Conservation (phyloP, 1,284 basidiomycete species). For the Pseudozyma tsukubaensis region DNA sequence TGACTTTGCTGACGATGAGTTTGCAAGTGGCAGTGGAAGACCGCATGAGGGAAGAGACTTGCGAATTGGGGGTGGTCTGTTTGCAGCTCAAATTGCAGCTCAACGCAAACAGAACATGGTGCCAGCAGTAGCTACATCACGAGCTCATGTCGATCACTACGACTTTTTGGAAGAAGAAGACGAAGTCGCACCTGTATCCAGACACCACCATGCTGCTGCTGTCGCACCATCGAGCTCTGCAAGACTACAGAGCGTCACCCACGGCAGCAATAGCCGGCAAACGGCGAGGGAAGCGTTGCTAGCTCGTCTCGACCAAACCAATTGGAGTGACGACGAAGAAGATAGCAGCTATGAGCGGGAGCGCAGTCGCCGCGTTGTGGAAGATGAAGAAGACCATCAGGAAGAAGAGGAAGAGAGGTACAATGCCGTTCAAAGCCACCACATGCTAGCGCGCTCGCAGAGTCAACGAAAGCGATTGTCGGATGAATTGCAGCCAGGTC, state of each 20-base stretch:
- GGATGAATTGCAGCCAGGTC: conserved; percentile 28
- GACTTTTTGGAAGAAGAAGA: not conserved
- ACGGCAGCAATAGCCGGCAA: conserved; percentile 1
- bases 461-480: conserved; percentile 23
- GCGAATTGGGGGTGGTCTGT: conserved; percentile 26
- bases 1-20: conserved; percentile 17
- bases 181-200: conserved; percentile 1
- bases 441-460: conserved; percentile 9
- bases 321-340: conserved; percentile 54
- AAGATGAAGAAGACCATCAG: conserved; percentile 15
- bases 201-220: not conserved
- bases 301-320: conserved; percentile 44
- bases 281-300: conserved; percentile 34
- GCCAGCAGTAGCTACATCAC: not conserved
- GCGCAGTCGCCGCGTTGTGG: conserved; percentile 8
- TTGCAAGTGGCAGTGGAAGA: conserved; percentile 11
- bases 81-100: conserved; percentile 37
- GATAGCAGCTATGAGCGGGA: not conserved
- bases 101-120: conserved; percentile 7
- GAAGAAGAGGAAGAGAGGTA: not conserved
- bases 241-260: conserved; percentile 14
- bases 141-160: not conserved
- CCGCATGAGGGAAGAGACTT: conserved; percentile 7
- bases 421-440: not conserved
- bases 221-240: conserved; percentile 18